Evolutionary conservation across 345 rosid genomes (phyloP), one percentile per base, ranked within the genome.

Genomic region (Turritis glabra): DNA sequence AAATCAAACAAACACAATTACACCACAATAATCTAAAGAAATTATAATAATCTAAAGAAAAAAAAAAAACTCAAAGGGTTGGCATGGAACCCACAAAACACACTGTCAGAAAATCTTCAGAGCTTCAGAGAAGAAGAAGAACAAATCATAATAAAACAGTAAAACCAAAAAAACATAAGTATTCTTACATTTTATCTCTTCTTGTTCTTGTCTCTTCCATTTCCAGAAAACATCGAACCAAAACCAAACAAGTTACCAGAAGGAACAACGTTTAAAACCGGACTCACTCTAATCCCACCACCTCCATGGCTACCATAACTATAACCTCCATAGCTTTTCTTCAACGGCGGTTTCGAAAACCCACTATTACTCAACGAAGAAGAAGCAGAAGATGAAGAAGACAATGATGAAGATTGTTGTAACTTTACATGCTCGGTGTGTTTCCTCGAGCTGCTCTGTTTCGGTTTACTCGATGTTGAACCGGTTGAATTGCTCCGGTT

Each of bases 401-500:
- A 74, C 0, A 73, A 52, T 0, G 83, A 75, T 1, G 60, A 57
- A 17, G 71, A 74, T 5, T 68, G 74, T 21, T 77, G 80, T n/a
- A 77, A 57, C 76, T 70, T 77, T 5, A 64, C 21, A 27, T 77
- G 80, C 21, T 73, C 77, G 12, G 76, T 60, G 23, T 82, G 86
- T 74, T 79, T 89, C 2, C 82, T 78, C 5, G 82, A 6, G 71
- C 77, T 78, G 78, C 77, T 78, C 27, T 86, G 91, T 69, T 85
- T 84, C 8, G 69, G 80, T 66, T 69, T 77, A 64, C 51, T 50
- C 10, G 82, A 71, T 5, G 82, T 79, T 1, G 83, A 76, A 30
- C 95, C 97, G 1, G 97, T 85, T 18, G 97, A 91, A 29, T 91
- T 78, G 75, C 97, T 89, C 58, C 95, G 78, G 4, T 90, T 86